Conservation (phyloP, 805 yeast species). For the Starmerella gropengiesseri region DNA sequence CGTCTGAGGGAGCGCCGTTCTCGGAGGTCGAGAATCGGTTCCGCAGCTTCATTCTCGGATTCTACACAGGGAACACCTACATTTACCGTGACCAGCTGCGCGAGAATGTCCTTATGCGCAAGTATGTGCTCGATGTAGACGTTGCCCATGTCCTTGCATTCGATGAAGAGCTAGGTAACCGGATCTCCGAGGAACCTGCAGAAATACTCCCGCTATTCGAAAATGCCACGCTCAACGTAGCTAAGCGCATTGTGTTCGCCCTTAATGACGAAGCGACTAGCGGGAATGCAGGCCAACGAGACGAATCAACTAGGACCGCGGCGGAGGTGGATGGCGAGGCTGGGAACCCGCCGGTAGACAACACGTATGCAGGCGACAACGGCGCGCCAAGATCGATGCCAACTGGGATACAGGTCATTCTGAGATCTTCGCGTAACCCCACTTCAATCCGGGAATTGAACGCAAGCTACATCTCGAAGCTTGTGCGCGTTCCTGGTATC, state of each 20-base stretch:
- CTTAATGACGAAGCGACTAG: constrained; percentile 8
- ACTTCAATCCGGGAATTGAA: constrained; percentile 71
- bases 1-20: constrained; percentile 34
- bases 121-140: constrained; percentile 61
- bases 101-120: constrained; percentile 69
- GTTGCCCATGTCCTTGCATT: constrained; percentile 77
- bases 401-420: constrained; percentile 59
- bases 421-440: constrained; percentile 60
- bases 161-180: constrained; percentile 81
- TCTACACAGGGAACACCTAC: constrained; percentile 70
- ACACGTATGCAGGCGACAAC: constrained; percentile 27
- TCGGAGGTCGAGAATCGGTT: constrained; percentile 36
- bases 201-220: constrained; percentile 83
- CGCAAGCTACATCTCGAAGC: constrained; percentile 78
- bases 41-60: constrained; percentile 71
- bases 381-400: constrained; percentile 52
- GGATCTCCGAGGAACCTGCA: constrained; percentile 72
- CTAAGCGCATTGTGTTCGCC: constrained; percentile 45
- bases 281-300: neutral
- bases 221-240: constrained; percentile 47
- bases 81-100: constrained; percentile 79
- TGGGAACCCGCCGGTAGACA: constrained; percentile 6
- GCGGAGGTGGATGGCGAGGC: neutral
- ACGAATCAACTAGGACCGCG: neutral
- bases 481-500: constrained; percentile 86